Evolutionary conservation across 768 basidiomycete genomes (phyloP).

Genomic region (Amanita jacksonii): DNA sequence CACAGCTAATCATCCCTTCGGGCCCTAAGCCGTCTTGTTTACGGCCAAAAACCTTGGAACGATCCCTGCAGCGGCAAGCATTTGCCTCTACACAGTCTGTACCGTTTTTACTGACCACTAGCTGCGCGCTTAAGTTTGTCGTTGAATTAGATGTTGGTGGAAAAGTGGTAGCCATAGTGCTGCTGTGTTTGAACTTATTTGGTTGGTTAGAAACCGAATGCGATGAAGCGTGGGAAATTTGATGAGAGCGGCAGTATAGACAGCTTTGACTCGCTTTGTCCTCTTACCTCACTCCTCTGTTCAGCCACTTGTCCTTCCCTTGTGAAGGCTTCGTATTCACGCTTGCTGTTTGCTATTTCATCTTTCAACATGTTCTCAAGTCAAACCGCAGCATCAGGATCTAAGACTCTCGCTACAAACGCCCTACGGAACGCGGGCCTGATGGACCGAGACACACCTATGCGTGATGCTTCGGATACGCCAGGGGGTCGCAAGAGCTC

Average conservation of each 20-base stretch:
- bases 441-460: slow-evolving; percentile 65
- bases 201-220: not conserved
- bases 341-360: slow-evolving; percentile 3
- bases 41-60: too few species aligned
- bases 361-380: slow-evolving; percentile 44
- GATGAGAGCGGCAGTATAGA: slow-evolving; percentile 12
- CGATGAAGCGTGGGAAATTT: slow-evolving; percentile 18
- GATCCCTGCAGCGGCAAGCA: too few species aligned
- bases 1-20: too few species aligned
- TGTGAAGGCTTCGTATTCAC: slow-evolving; percentile 8
- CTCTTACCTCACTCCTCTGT: slow-evolving; percentile 14
- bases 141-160: too few species aligned
- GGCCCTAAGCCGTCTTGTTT: too few species aligned
- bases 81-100: too few species aligned
- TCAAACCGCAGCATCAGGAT: slow-evolving; percentile 47
- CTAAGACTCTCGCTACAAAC: slow-evolving; percentile 47
- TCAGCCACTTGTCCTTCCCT: slow-evolving; percentile 6
- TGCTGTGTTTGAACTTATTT: not conserved
- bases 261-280: slow-evolving; percentile 28
- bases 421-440: slow-evolving; percentile 66
- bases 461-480: slow-evolving; percentile 62
- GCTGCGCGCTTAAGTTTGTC: too few species aligned
- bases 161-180: too few species aligned
- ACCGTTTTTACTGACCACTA: too few species aligned
- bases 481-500: slow-evolving; percentile 66